A percentile compares a stretch with the other conserved stretches of the same genome.
These are phyloP conservation scores for Didymella pinodella DNA, from an alignment of 2,329 filamentous ascomycete species.

Conservation along the genomic window DNA sequence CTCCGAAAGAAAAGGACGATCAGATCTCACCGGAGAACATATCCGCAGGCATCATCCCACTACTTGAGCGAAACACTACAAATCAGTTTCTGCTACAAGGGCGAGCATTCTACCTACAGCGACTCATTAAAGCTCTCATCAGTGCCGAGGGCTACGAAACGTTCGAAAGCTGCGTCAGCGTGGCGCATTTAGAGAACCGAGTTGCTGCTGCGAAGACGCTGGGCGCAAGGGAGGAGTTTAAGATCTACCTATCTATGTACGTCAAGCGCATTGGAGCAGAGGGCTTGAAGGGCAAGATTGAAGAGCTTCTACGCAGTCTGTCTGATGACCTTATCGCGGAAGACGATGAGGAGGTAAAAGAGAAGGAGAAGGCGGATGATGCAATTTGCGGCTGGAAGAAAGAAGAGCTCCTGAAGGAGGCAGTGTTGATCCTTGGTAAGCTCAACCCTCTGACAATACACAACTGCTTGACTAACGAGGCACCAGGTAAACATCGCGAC, in stretches of 20 bases:
- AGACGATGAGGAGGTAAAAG: constrained; percentile 66
- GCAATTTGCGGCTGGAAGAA: constrained; percentile 92
- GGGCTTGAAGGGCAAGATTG: constrained; percentile 84
- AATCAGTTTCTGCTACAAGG: constrained; percentile 91
- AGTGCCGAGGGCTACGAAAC: constrained; percentile 90
- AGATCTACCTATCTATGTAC: constrained; percentile 96
- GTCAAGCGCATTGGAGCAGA: constrained; percentile 94
- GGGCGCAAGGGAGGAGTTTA: constrained; percentile 89
- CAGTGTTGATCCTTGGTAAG: constrained; percentile 87
- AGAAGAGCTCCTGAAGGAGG: constrained; percentile 85
- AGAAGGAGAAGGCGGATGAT: constrained; percentile 64
- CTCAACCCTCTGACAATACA: not conserved
- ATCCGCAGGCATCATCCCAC: constrained; percentile 91
- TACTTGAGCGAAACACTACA: constrained; percentile 92
- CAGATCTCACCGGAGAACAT: constrained; percentile 66
- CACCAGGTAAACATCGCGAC: constrained; percentile 88
- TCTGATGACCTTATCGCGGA: constrained; percentile 72
- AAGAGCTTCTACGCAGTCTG: constrained; percentile 85
- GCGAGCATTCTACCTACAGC: constrained; percentile 87
- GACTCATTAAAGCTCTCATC: constrained; percentile 87
- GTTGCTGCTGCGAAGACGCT: constrained; percentile 87
- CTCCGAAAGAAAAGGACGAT: constrained; percentile 53
- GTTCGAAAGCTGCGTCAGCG: constrained; percentile 89
- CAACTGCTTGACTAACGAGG: constrained; percentile 46
- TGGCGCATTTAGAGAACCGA: constrained; percentile 94